A percentile compares a stretch with the other conserved stretches of the same genome.
phyloP scores from a whole-genome alignment of 2,329 filamentous ascomycete species.

The Blastomyces parvus region DNA sequence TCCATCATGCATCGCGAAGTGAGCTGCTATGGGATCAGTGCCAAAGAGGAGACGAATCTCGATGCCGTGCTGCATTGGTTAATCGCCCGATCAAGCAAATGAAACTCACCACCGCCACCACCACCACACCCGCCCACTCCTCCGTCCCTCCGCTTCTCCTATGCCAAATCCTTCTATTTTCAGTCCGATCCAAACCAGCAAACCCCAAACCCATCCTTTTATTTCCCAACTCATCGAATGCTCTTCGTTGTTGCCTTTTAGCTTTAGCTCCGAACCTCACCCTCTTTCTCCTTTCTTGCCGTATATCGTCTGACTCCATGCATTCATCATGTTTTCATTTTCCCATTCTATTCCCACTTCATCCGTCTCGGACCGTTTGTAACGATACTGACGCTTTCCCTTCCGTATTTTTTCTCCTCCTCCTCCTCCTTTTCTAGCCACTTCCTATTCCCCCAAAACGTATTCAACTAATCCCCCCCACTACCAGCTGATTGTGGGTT shows the following conservation, averaged over 20 bases:
- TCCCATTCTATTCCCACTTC: conserved; percentile 2
- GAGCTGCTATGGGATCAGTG: conserved; percentile 96
- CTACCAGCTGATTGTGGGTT: background rate
- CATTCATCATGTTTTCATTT: conserved; percentile 3
- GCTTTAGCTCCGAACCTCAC: background rate
- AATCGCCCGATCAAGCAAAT: conserved; percentile 76
- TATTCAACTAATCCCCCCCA: background rate
- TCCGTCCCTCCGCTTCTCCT: background rate
- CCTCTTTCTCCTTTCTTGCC: background rate
- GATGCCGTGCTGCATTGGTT: conserved; percentile 95
- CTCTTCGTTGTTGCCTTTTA: background rate
- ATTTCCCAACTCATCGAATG: background rate
- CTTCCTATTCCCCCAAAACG: background rate
- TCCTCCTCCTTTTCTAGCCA: background rate
- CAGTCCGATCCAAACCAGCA: background rate
- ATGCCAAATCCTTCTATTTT: background rate
- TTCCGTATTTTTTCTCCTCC: background rate
- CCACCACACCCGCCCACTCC: background rate
- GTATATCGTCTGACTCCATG: conserved; percentile 2
- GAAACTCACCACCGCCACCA: conserved; percentile 12
- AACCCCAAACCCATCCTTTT: background rate
- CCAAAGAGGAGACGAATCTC: conserved; percentile 97
- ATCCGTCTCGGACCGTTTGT: conserved; percentile 1
- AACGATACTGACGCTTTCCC: conserved; percentile 6
- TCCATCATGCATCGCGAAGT: conserved; percentile 85